Conservation (phyloP, 164 flowering plant genomes). For the Chloranthus sessilifolius region DNA sequence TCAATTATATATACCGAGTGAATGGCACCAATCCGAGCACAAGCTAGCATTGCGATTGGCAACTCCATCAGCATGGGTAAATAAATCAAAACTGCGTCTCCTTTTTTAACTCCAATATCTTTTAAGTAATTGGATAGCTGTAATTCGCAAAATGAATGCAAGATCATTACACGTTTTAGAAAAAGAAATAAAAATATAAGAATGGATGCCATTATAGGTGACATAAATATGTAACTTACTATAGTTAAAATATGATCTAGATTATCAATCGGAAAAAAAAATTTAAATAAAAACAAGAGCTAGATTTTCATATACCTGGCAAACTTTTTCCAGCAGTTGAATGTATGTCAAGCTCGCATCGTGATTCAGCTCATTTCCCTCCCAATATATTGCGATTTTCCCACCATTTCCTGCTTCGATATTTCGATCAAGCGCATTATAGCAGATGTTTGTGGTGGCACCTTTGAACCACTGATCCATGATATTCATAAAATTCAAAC, state of each 20-base stretch:
- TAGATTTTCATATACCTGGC: slow-evolving; percentile 67
- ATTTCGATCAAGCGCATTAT: slow-evolving; percentile 82
- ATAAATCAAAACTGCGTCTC: slow-evolving; percentile 86
- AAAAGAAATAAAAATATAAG: too few relatives aligned
- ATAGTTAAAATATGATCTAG: too few relatives aligned
- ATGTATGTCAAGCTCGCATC: slow-evolving; percentile 63
- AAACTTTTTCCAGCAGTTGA: slow-evolving; percentile 71
- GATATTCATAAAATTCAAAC: neutral
- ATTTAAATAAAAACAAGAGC: neutral
- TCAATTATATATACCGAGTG: slow-evolving; percentile 80
- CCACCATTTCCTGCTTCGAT: slow-evolving; percentile 70
- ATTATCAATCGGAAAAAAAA: too few relatives aligned
- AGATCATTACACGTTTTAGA: too few relatives aligned
- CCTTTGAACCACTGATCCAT: slow-evolving; percentile 92
- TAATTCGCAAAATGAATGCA: too few relatives aligned
- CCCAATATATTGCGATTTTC: slow-evolving; percentile 83
- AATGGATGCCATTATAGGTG: too few relatives aligned
- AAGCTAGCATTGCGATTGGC: slow-evolving; percentile 95
- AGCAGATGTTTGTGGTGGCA: slow-evolving; percentile 86
- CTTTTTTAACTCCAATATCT: slow-evolving; percentile 76
- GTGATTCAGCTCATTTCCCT: slow-evolving; percentile 73
- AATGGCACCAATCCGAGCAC: slow-evolving; percentile 99
- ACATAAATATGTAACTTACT: too few relatives aligned
- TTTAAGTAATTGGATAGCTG: slow-evolving; percentile 95
- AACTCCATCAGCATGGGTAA: slow-evolving; percentile 97